Conservation (phyloP, 1,139 yeast genomes). For the Saccharomycopsis hybrid region DNA sequence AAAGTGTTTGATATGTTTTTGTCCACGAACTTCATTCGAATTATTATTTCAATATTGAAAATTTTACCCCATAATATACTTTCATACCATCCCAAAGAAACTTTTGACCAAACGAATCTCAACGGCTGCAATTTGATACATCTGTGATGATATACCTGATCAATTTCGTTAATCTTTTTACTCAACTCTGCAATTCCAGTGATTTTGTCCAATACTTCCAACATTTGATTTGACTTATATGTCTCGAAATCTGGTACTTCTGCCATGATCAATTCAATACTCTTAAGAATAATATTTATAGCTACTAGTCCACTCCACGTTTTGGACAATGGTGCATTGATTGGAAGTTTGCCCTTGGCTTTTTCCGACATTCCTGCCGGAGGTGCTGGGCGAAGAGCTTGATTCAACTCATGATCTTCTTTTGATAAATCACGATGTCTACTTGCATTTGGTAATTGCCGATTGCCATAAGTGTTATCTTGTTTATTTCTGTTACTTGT, state of each 20-base stretch:
- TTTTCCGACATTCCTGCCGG: constrained; percentile 61
- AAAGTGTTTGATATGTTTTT: not conserved
- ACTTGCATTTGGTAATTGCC: too few species aligned
- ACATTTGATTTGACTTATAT: constrained; percentile 2
- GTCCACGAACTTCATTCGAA: not conserved
- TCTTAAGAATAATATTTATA: constrained; percentile 38
- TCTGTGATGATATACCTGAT: constrained; percentile 9
- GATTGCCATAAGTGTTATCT: too few species aligned
- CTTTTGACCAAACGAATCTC: constrained; percentile 52
- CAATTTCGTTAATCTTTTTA: constrained; percentile 24
- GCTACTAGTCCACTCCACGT: constrained; percentile 61
- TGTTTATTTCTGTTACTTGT: constrained; percentile 22
- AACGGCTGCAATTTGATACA: constrained; percentile 40
- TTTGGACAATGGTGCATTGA: constrained; percentile 41
- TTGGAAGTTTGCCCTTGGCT: constrained; percentile 53
- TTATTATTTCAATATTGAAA: constrained; percentile 36
- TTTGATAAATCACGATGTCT: not conserved
- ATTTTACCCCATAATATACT: constrained; percentile 62
- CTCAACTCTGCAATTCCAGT: constrained; percentile 9
- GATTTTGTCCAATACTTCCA: constrained; percentile 20
- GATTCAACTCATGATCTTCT: constrained; percentile 21
- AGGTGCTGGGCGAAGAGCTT: constrained; percentile 29
- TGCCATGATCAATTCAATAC: constrained; percentile 36
- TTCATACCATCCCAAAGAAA: constrained; percentile 73
- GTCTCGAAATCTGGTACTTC: constrained; percentile 11